These are phyloP conservation scores for Artemisia argyi DNA, from an alignment of 129 eudicot genomes.

Conservation along the genomic window DNA sequence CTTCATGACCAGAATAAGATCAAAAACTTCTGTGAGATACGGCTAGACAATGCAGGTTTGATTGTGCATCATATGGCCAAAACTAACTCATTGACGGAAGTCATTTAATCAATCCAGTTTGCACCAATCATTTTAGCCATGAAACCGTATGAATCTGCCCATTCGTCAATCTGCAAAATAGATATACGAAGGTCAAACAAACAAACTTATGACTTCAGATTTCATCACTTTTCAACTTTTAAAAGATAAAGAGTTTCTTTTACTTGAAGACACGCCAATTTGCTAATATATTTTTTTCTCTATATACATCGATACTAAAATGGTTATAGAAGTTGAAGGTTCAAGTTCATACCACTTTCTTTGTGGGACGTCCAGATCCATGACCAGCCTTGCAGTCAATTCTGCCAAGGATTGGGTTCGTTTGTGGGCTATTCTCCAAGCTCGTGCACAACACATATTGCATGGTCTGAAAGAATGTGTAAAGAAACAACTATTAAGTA, in stretches of 20 bases:
- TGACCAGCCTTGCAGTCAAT: slow-evolving; percentile 47
- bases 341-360: slow-evolving; percentile 39
- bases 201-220: too few species aligned
- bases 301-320: too few species aligned
- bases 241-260: neutral
- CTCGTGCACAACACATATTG: slow-evolving; percentile 46
- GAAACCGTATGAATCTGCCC: slow-evolving; percentile 46
- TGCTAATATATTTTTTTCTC: neutral
- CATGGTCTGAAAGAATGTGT: slow-evolving; percentile 32
- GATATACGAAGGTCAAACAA: slow-evolving; percentile 4
- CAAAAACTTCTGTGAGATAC: neutral
- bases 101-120: slow-evolving; percentile 40
- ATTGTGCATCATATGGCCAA: neutral
- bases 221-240: neutral
- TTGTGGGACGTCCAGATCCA: slow-evolving; percentile 47
- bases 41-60: neutral
- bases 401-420: slow-evolving; percentile 47
- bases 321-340: neutral
- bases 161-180: slow-evolving; percentile 43
- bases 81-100: neutral
- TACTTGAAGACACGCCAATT: too few species aligned
- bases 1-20: neutral
- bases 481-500: neutral
- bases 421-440: slow-evolving; percentile 48
- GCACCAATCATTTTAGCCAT: slow-evolving; percentile 46